Conservation (phyloP, 306 rosid genomes). For the Vigna trinervia region DNA sequence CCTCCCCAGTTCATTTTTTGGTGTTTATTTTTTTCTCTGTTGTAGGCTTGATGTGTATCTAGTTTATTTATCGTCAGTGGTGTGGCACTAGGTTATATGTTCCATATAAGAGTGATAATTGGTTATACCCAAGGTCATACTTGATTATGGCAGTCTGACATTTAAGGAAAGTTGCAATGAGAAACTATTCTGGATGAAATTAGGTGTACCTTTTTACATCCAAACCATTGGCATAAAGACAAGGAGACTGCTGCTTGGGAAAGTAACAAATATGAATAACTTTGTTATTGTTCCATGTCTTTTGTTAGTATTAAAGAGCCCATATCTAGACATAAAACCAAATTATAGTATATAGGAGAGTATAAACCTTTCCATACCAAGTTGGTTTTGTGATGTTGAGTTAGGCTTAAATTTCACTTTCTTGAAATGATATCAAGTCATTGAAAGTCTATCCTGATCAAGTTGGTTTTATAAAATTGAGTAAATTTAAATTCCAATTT, state of each 20-base stretch:
- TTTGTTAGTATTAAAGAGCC: neutral
- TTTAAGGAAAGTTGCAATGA: constrained; percentile 15
- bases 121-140: constrained; percentile 12
- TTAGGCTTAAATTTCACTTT: too few species aligned
- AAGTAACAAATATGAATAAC: constrained; percentile 20
- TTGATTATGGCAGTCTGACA: constrained; percentile 24
- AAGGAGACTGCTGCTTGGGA: constrained; percentile 29
- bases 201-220: constrained; percentile 40
- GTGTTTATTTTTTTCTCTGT: constrained; percentile 28
- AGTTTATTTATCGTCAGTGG: neutral
- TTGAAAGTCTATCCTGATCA: too few species aligned
- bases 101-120: constrained; percentile 23
- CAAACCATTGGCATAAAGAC: constrained; percentile 26
- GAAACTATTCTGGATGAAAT: neutral
- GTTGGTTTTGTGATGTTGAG: too few species aligned
- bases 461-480: too few species aligned
- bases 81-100: neutral
- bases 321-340: too few species aligned
- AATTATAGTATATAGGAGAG: too few species aligned
- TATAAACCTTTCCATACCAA: too few species aligned
- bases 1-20: neutral
- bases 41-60: constrained; percentile 25
- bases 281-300: constrained; percentile 31
- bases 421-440: too few species aligned
- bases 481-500: too few species aligned